Percentiles rank a stretch among this genome's conserved stretches.
These are phyloP conservation scores for Berkeleyomyces basicola DNA, from an alignment of 2,329 filamentous ascomycete genomes.

Conservation along the genomic window DNA sequence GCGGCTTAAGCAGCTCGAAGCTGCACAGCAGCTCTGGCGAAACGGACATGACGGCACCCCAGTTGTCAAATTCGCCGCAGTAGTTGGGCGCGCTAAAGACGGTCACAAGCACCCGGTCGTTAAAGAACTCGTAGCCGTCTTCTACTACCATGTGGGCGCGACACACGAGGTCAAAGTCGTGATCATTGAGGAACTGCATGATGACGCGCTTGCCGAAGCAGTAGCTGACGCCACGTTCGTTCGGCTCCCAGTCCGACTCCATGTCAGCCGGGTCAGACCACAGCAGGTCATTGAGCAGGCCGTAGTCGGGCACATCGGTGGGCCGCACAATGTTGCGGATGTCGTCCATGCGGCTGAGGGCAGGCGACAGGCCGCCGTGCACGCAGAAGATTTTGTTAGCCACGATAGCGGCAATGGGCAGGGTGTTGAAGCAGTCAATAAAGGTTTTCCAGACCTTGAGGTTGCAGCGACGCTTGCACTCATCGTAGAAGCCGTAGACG, in stretches of 20 bases:
- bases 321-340: conserved; percentile 90
- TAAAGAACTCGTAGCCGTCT: conserved; percentile 98
- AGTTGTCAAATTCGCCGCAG: conserved; percentile 97
- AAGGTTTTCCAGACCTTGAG: conserved; percentile 98
- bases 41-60: conserved; percentile 97
- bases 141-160: conserved; percentile 98
- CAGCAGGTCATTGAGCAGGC: conserved; percentile 80
- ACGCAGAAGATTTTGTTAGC: conserved; percentile 97
- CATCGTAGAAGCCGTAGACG: conserved; percentile 95
- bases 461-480: conserved; percentile 91
- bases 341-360: conserved; percentile 91
- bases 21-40: conserved; percentile 86
- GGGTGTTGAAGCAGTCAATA: conserved; percentile 86
- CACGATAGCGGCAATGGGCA: conserved; percentile 92
- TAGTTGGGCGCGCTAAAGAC: conserved; percentile 98
- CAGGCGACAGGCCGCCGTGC: conserved; percentile 84
- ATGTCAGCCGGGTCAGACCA: conserved; percentile 98
- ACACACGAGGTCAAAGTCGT: conserved; percentile 95
- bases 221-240: conserved; percentile 92
- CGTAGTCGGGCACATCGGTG: conserved; percentile 94
- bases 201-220: conserved; percentile 98
- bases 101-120: conserved; percentile 82
- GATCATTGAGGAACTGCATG: conserved; percentile 80
- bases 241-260: conserved; percentile 95
- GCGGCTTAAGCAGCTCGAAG: conserved; percentile 88